These are phyloP conservation scores for Dacryopinax primogenitus DNA, from an alignment of 768 basidiomycete species.

Conservation along the genomic window DNA sequence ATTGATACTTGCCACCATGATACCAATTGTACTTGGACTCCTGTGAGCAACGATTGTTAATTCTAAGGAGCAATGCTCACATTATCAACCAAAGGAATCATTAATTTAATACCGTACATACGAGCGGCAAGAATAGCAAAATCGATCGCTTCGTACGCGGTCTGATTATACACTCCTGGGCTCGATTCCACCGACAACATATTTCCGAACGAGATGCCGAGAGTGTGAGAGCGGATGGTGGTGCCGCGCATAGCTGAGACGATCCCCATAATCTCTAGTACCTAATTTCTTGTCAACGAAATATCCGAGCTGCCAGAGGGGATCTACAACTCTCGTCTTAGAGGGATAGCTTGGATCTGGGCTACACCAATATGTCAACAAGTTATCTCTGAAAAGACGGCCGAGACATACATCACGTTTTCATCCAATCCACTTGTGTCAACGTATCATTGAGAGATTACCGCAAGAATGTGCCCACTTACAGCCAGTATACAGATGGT, in stretches of 20 bases:
- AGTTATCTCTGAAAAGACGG: background rate
- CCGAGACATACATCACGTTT: constrained; percentile 20
- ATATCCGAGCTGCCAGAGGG: background rate
- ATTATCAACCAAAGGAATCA: constrained; percentile 18
- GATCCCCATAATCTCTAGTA: background rate
- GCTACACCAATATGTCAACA: constrained; percentile 2
- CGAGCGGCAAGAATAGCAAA: constrained; percentile 23
- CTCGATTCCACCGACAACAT: constrained; percentile 24
- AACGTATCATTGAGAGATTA: too few relatives aligned
- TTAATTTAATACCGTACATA: constrained; percentile 20
- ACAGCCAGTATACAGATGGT: constrained; percentile 26
- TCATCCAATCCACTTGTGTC: constrained; percentile 24
- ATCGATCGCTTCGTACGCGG: constrained; percentile 23
- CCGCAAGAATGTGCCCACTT: background rate
- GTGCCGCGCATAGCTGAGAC: constrained; percentile 20
- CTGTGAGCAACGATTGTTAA: background rate
- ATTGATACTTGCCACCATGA: constrained; percentile 27
- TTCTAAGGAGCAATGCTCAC: constrained; percentile 9
- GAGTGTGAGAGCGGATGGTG: constrained; percentile 23
- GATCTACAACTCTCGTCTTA: constrained; percentile 18
- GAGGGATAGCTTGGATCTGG: constrained; percentile 20
- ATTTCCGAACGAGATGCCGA: constrained; percentile 26
- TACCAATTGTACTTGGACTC: constrained; percentile 9
- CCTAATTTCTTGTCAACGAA: background rate
- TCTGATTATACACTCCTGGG: constrained; percentile 23